Evolutionary conservation across 176 grass and related monocot species (phyloP).

Genomic region (Oryza glaberrima): DNA sequence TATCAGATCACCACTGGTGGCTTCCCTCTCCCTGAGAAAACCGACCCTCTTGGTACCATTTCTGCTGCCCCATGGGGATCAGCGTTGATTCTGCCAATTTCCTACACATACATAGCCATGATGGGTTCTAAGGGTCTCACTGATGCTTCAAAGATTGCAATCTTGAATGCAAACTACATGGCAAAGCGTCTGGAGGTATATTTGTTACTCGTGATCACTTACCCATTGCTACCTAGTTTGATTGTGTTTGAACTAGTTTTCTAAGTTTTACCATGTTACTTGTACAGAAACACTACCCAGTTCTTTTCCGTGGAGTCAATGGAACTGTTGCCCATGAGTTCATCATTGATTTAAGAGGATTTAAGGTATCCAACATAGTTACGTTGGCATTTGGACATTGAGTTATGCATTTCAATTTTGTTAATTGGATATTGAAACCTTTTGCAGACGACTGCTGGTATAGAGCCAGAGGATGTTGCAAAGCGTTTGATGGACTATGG

Average conservation of each 20-base stretch:
- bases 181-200: conserved; percentile 97
- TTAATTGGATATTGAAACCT: conserved; percentile 24
- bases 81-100: conserved; percentile 98
- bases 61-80: conserved; percentile 98
- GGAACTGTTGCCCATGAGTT: conserved; percentile 97
- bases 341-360: conserved; percentile 96
- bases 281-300: conserved; percentile 90
- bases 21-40: conserved; percentile 84
- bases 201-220: conserved; percentile 5
- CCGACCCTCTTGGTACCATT: conserved; percentile 87
- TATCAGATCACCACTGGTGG: conserved; percentile 84
- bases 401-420: conserved; percentile 9
- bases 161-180: conserved; percentile 99
- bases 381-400: background rate
- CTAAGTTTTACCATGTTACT: conserved; percentile 25
- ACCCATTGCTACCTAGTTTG: conserved; percentile 19
- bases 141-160: conserved; percentile 96
- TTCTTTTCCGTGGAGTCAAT: conserved; percentile 99
- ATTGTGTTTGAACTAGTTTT: conserved; percentile 22
- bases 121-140: conserved; percentile 96
- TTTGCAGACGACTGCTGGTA: conserved; percentile 79
- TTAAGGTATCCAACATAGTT: conserved; percentile 65
- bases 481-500: conserved; percentile 99
- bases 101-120: conserved; percentile 98
- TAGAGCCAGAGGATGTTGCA: conserved; percentile 96